These are phyloP conservation scores for Naganishia albida DNA, from an alignment of 1,284 basidiomycete species.

Conservation along the genomic window DNA sequence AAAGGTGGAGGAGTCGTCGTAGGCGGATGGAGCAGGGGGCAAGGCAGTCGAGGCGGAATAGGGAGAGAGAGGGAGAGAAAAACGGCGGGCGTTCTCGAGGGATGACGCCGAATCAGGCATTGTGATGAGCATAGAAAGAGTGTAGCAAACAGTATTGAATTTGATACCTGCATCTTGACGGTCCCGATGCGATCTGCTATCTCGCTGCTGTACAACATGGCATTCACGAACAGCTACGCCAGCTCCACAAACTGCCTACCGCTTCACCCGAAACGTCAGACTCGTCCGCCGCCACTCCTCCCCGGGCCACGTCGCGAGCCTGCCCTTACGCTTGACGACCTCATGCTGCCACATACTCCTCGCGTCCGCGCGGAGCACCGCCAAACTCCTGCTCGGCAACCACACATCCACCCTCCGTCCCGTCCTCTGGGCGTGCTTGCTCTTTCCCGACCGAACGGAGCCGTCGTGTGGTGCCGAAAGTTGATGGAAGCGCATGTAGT, in stretches of 20 bases:
- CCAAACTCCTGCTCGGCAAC: slow-evolving; percentile 23
- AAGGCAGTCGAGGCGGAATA: background rate
- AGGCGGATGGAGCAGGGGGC: background rate
- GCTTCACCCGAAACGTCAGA: slow-evolving; percentile 17
- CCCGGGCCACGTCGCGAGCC: background rate
- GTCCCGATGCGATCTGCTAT: too few relatives aligned
- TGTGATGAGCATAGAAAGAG: too few relatives aligned
- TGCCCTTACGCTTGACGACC: slow-evolving; percentile 9
- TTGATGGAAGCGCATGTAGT: slow-evolving; percentile 28
- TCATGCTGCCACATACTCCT: slow-evolving; percentile 26
- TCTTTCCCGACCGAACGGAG: slow-evolving; percentile 27
- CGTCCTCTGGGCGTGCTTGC: slow-evolving; percentile 18
- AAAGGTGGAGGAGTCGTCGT: slow-evolving; percentile 42
- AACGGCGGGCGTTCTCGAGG: too few relatives aligned
- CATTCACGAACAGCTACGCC: too few relatives aligned
- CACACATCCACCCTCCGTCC: slow-evolving; percentile 15
- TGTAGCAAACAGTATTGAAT: too few relatives aligned
- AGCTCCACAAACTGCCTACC: background rate
- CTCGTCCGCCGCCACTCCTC: slow-evolving; percentile 23
- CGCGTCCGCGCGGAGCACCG: slow-evolving; percentile 22
- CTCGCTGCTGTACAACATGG: too few relatives aligned
- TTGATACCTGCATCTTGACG: too few relatives aligned
- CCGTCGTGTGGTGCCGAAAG: slow-evolving; percentile 15
- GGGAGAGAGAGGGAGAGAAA: background rate
- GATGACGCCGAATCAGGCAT: too few relatives aligned